These are phyloP conservation scores for Microsporum audouinii DNA, from an alignment of 2,329 filamentous ascomycete genomes.

Conservation along the genomic window DNA sequence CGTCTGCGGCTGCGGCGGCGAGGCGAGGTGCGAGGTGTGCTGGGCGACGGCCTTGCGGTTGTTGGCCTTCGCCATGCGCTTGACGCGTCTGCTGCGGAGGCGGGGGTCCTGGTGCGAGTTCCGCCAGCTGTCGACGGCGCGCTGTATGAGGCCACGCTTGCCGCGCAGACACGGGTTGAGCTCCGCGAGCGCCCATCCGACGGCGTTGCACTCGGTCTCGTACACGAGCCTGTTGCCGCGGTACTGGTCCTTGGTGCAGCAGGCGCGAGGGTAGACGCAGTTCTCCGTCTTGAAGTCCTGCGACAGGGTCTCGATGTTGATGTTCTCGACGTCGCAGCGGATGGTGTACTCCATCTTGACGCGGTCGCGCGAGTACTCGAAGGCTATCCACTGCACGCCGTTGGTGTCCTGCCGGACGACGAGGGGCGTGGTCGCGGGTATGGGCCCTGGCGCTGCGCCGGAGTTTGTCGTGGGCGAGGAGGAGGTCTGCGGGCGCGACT, in stretches of 20 bases:
- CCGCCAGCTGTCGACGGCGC: slow-evolving; percentile 95
- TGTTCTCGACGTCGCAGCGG: slow-evolving; percentile 91
- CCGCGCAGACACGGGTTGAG: slow-evolving; percentile 82
- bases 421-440: slow-evolving; percentile 87
- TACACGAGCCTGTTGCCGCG: slow-evolving; percentile 90
- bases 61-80: slow-evolving; percentile 92
- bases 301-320: slow-evolving; percentile 74
- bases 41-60: slow-evolving; percentile 63
- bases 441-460: slow-evolving; percentile 87
- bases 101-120: slow-evolving; percentile 97
- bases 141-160: slow-evolving; percentile 90
- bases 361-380: slow-evolving; percentile 91
- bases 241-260: slow-evolving; percentile 91
- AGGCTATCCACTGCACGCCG: slow-evolving; percentile 96
- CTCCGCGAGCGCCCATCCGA: slow-evolving; percentile 97
- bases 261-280: slow-evolving; percentile 92
- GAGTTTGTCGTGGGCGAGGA: slow-evolving; percentile 55
- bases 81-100: slow-evolving; percentile 78
- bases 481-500: slow-evolving; percentile 24
- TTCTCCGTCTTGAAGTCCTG: slow-evolving; percentile 95
- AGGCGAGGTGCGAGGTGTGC: slow-evolving; percentile 54
- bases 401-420: slow-evolving; percentile 92
- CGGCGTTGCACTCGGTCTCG: slow-evolving; percentile 96
- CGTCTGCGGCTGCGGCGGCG: slow-evolving; percentile 33
- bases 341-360: slow-evolving; percentile 99